phyloP scores from a whole-genome alignment of 345 rosid species.

The Salix purpurea region DNA sequence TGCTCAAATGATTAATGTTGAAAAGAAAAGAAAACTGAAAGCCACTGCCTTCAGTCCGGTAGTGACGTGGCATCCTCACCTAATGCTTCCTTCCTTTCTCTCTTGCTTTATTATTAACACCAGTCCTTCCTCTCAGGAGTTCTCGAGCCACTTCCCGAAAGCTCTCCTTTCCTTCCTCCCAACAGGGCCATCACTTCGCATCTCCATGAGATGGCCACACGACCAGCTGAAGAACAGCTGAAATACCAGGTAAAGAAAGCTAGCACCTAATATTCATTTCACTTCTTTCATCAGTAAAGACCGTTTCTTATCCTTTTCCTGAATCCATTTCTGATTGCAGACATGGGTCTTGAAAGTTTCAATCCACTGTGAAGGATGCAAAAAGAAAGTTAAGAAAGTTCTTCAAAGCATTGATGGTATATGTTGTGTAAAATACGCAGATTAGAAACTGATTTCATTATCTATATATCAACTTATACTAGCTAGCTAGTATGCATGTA shows the following conservation, averaged over 20 bases:
- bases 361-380: constrained; percentile 77
- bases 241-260: constrained; percentile 38
- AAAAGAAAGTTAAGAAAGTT: constrained; percentile 62
- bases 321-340: constrained; percentile 17
- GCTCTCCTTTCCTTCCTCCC: neutral
- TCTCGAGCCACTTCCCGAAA: constrained; percentile 3
- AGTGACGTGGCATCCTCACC: constrained; percentile 27
- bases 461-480: neutral
- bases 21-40: no score
- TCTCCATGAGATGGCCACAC: constrained; percentile 31
- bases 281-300: neutral
- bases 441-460: neutral
- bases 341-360: constrained; percentile 63
- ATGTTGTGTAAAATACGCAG: neutral
- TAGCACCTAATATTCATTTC: neutral
- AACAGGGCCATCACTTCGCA: neutral
- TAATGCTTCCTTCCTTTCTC: neutral
- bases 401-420: constrained; percentile 64
- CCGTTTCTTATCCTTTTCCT: neutral
- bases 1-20: no score
- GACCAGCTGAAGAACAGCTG: constrained; percentile 35
- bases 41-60: no score
- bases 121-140: neutral
- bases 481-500: neutral
- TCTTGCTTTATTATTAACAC: neutral